Evolutionary conservation across 148 eudicot genomes (phyloP).

Genomic region (Amaranthus hypochondriacus): DNA sequence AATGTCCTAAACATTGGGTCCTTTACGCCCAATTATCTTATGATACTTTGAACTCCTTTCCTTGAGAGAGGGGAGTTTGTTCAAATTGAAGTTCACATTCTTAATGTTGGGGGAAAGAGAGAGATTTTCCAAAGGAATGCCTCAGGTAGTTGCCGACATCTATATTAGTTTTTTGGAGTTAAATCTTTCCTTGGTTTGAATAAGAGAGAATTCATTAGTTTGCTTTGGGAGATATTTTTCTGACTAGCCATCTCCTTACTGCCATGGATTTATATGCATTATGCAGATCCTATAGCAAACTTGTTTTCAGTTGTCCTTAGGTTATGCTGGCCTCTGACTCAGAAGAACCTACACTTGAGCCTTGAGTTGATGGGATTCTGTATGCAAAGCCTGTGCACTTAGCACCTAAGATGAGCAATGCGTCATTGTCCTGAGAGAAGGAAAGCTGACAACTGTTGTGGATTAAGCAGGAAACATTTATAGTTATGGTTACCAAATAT

Average conservation of each 20-base stretch:
- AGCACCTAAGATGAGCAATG: conserved; percentile 35
- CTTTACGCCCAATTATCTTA: conserved; percentile 21
- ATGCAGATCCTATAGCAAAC: conserved; percentile 23
- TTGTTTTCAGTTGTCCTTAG: conserved; percentile 16
- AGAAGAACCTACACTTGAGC: conserved; percentile 16
- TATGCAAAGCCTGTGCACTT: conserved; percentile 24
- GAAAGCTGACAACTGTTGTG: conserved; percentile 20
- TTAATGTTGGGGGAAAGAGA: conserved; percentile 30
- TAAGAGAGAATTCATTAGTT: conserved; percentile 31
- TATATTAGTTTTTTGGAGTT: conserved; percentile 35
- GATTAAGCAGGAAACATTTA: conserved; percentile 18
- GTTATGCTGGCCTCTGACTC: conserved; percentile 18
- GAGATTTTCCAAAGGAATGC: conserved; percentile 24
- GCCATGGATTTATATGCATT: conserved; percentile 21
- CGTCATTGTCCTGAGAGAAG: conserved; percentile 30
- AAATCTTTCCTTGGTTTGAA: conserved; percentile 33
- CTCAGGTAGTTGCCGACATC: conserved; percentile 37
- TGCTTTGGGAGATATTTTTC: conserved; percentile 35
- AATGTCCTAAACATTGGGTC: conserved; percentile 29
- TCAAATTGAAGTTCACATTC: conserved; percentile 27
- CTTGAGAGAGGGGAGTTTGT: conserved; percentile 26
- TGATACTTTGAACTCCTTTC: conserved; percentile 23
- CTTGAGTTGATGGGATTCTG: conserved; percentile 17
- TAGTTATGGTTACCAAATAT: conserved; percentile 13
- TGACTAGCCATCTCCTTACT: conserved; percentile 31